Conservation (phyloP, 768 basidiomycete genomes). For the Pleurotus salmoneostramineus region DNA sequence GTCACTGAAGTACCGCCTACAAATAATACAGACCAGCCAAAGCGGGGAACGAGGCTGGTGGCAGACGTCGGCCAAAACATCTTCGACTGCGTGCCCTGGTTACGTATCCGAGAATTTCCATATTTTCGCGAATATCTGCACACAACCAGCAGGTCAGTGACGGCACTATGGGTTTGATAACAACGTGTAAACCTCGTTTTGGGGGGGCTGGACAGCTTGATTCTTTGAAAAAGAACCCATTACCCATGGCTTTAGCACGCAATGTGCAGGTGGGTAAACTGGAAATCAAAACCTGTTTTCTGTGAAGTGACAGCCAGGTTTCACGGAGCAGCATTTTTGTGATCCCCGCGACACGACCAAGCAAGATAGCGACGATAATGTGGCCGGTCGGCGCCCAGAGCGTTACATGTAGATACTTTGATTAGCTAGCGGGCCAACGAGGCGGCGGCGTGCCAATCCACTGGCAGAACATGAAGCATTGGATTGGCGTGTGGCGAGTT, state of each 20-base stretch:
- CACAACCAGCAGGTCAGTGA: too few relatives aligned
- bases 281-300: background rate
- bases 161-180: background rate
- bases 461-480: background rate
- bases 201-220: background rate
- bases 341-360: slow-evolving; percentile 1
- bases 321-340: slow-evolving; percentile 1
- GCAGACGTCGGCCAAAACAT: slow-evolving; percentile 23
- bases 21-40: slow-evolving; percentile 16
- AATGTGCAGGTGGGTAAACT: background rate
- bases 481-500: background rate
- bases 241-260: background rate
- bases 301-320: background rate
- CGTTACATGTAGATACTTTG: background rate
- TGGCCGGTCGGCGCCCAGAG: background rate
- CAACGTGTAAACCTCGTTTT: slow-evolving; percentile 9
- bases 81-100: slow-evolving; percentile 17
- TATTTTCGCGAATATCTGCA: background rate
- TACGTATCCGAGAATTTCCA: slow-evolving; percentile 19
- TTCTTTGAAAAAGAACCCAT: background rate
- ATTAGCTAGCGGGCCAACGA: background rate
- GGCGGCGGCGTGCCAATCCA: slow-evolving; percentile 2
- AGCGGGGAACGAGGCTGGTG: slow-evolving; percentile 23
- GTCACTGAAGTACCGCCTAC: slow-evolving; percentile 14
- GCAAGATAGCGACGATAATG: background rate